phyloP scores from a whole-genome alignment of 768 basidiomycete species.

The Hysterangium stoloniferum region DNA sequence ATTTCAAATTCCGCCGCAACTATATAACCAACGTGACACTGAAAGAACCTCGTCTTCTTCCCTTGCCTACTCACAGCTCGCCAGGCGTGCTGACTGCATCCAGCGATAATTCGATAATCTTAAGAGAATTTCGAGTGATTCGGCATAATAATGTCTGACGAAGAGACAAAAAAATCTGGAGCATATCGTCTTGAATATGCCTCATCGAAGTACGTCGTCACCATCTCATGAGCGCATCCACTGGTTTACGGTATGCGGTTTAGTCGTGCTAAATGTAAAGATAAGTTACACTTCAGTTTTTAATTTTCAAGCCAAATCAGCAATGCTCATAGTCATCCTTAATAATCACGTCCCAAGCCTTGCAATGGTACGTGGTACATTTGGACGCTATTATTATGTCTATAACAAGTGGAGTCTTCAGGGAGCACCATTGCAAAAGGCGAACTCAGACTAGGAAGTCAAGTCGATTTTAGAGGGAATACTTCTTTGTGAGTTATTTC shows the following conservation, averaged over 20 bases:
- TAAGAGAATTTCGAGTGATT: neutral
- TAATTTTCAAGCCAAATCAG: neutral
- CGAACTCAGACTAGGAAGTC: slow-evolving; percentile 58
- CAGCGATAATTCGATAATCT: no score
- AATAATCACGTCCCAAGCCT: slow-evolving; percentile 61
- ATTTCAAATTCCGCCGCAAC: slow-evolving; percentile 9
- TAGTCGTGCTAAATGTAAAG: slow-evolving; percentile 70
- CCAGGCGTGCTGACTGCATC: no score
- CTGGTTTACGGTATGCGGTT: neutral
- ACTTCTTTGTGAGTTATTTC: slow-evolving; percentile 48
- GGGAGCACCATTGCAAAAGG: slow-evolving; percentile 72
- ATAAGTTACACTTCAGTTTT: slow-evolving; percentile 28
- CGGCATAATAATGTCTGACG: slow-evolving; percentile 28
- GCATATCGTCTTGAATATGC: slow-evolving; percentile 75
- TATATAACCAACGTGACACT: neutral
- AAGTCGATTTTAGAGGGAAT: slow-evolving; percentile 68
- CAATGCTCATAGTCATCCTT: slow-evolving; percentile 8
- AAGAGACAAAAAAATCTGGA: slow-evolving; percentile 42
- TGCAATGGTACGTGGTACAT: slow-evolving; percentile 45
- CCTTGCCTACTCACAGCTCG: no score
- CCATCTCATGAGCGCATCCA: neutral
- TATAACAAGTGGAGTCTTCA: slow-evolving; percentile 23
- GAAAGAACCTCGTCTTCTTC: neutral
- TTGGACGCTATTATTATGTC: neutral
- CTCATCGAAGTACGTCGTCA: slow-evolving; percentile 27